Evolutionary conservation across 75 land plant species (phyloP).

Genomic region (Sequoiadendron giganteum): DNA sequence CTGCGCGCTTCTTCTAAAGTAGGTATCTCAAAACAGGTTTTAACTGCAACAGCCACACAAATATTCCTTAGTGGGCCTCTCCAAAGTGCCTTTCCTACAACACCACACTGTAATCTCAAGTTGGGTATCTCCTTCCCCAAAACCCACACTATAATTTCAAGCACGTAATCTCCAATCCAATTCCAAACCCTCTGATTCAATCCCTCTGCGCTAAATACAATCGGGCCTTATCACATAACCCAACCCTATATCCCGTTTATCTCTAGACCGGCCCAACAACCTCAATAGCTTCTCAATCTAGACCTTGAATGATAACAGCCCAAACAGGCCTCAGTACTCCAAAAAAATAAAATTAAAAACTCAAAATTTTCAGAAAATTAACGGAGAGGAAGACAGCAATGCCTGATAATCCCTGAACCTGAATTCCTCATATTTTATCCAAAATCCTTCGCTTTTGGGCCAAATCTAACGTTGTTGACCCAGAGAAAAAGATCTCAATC

Average conservation of each 20-base stretch:
- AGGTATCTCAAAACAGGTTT: background rate
- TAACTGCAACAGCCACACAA: background rate
- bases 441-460: background rate
- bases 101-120: background rate
- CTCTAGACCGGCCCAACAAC: background rate
- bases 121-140: background rate
- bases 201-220: background rate
- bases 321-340: background rate
- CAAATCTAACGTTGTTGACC: background rate
- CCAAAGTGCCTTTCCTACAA: background rate
- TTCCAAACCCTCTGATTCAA: background rate
- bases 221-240: background rate
- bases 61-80: background rate
- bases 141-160: background rate
- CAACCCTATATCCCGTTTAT: background rate
- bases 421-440: background rate
- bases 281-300: background rate
- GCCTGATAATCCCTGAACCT: background rate
- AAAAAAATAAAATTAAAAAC: background rate
- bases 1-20: background rate
- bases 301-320: background rate
- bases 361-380: background rate
- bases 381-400: background rate
- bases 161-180: background rate
- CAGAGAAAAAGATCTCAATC: background rate